Percentiles rank a stretch among this genome's conserved stretches.
Evolutionary conservation across 2,329 filamentous ascomycete species (phyloP).

Genomic region (Nemania sp.): DNA sequence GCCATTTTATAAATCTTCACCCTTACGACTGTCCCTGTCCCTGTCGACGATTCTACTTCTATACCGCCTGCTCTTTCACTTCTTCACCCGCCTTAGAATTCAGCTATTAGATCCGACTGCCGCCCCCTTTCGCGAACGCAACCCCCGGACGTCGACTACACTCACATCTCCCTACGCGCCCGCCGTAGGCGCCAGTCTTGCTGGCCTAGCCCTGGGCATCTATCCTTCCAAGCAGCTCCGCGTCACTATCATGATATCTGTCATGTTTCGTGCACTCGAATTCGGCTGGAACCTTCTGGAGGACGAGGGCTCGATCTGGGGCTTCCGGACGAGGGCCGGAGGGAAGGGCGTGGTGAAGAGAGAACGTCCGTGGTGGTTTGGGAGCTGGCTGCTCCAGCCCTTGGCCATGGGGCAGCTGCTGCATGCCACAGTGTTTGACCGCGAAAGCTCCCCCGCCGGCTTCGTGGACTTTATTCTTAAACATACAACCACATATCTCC

Average conservation of each 20-base stretch:
- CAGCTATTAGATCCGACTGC: conserved; percentile 82
- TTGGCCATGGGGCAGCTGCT: conserved; percentile 75
- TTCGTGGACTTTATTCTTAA: conserved; percentile 62
- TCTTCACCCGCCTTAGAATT: conserved; percentile 77
- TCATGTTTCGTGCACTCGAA: conserved; percentile 79
- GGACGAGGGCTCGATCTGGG: conserved; percentile 70
- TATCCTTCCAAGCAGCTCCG: conserved; percentile 66
- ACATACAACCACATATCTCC: conserved; percentile 78
- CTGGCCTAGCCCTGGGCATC: conserved; percentile 80
- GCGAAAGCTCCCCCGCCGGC: conserved; percentile 59
- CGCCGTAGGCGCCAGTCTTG: conserved; percentile 85
- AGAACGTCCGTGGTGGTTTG: conserved; percentile 78
- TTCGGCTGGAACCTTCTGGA: conserved; percentile 85
- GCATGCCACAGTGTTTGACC: conserved; percentile 76
- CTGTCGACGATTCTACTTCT: conserved; percentile 84
- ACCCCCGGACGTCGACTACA: conserved; percentile 72
- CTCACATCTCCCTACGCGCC: conserved; percentile 85
- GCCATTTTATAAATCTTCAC: conserved; percentile 65
- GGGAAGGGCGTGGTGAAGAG: conserved; percentile 58
- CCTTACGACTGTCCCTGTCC: conserved; percentile 77
- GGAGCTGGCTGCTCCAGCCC: conserved; percentile 81
- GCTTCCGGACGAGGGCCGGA: conserved; percentile 45
- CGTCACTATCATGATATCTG: conserved; percentile 79
- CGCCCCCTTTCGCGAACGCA: conserved; percentile 77
- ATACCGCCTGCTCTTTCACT: conserved; percentile 87